Conservation (phyloP, 805 yeast species). For the Vanderwaltozyma polyspora region DNA sequence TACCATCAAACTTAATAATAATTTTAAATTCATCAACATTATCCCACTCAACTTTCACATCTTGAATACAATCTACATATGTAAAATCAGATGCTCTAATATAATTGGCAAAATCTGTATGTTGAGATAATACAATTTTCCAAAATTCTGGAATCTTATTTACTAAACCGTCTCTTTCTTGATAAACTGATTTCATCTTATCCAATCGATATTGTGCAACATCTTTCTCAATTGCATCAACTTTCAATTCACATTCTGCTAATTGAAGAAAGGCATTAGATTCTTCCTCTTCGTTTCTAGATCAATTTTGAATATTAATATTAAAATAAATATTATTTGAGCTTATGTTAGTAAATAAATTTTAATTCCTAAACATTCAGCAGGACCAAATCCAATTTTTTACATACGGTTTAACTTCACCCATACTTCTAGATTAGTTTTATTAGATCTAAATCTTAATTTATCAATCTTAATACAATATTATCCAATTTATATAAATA, state of each 20-base stretch:
- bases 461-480: too few species aligned
- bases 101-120: slow-evolving; percentile 75
- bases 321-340: too few species aligned
- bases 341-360: too few species aligned
- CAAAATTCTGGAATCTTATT: slow-evolving; percentile 63
- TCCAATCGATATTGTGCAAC: slow-evolving; percentile 43
- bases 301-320: not conserved
- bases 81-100: slow-evolving; percentile 67
- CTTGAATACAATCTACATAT: slow-evolving; percentile 54
- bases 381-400: too few species aligned
- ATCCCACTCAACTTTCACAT: slow-evolving; percentile 49
- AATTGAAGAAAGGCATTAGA: slow-evolving; percentile 25
- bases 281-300: not conserved
- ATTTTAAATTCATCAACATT: slow-evolving; percentile 48
- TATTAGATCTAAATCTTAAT: too few species aligned
- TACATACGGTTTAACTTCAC: too few species aligned
- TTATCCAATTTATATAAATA: too few species aligned
- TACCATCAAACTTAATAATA: slow-evolving; percentile 43
- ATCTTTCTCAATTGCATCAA: slow-evolving; percentile 49
- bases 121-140: slow-evolving; percentile 76
- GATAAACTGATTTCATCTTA: slow-evolving; percentile 47
- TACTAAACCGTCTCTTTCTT: slow-evolving; percentile 43
- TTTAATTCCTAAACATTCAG: too few species aligned
- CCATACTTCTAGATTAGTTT: not conserved
- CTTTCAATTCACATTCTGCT: slow-evolving; percentile 46